Evolutionary conservation across 768 basidiomycete species (phyloP), one percentile per base, ranked within the genome.

Genomic region (Cyclocybe cylindracea): DNA sequence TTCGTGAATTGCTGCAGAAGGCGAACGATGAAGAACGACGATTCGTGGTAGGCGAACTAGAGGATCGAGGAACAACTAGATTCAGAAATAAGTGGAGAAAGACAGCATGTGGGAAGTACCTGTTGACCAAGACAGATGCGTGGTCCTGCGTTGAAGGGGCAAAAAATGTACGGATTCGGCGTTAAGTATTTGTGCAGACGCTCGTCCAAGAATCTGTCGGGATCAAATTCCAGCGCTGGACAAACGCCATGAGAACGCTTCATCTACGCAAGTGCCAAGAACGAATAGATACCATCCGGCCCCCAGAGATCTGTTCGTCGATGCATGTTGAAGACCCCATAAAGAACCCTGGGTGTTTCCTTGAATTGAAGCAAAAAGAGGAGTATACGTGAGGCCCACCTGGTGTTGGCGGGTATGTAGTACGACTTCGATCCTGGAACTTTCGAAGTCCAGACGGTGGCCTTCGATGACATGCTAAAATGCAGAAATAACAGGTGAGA

Each of bases 291-390:
- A 83, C 83, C 84, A 57, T 86, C 84, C 1, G 84, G 82, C 0
- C 85, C 85, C 85, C 85, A 87, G 2, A 84, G 70, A 57, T 85
- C 81, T 47, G 66, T 75, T 40, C 83, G 70, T 11, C 85, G 72
- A 37, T 87, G 86, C 82, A 85, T 38, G 16, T 38, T 11, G 37
- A 38, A 38, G 24, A 24, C 24, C 24, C 24, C 24, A 24, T 24
- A 24, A 24, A 24, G 24, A 24, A 24, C 24, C 24, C 24, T 24
- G 24, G 5, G 5, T 24, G 5, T 24, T 24, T 24, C 24, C 24
- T 24, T 24, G 24, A 24, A 24, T 24, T 24, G 24, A 24, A 24
- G 24, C 24, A 24, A 24, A 24, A 24, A 24, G 24, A 38, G 7
- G 16, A 7, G 4, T 11, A 38, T 38, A 3, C 11, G 16, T 7